Conservation (phyloP, 768 basidiomycete species). For the Mycena leptocephala region DNA sequence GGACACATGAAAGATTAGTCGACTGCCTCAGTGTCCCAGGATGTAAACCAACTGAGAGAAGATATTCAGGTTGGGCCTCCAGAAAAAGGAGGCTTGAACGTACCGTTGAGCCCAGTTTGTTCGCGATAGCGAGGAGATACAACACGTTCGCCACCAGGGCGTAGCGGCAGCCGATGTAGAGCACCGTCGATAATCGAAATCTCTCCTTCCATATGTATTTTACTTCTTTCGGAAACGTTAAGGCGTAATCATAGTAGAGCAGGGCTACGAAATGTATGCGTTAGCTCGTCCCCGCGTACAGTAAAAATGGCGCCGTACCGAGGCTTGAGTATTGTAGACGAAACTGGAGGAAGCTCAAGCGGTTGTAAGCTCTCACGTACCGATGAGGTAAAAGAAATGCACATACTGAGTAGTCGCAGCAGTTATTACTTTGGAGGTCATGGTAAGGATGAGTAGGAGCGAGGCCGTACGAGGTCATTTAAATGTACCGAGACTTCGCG, state of each 20-base stretch:
- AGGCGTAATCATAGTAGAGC: conserved; percentile 51
- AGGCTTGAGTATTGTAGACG: neutral
- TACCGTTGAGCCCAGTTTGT: conserved; percentile 40
- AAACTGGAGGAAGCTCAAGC: neutral
- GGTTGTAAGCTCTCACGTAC: neutral
- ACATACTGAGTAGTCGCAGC: neutral
- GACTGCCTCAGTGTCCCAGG: neutral
- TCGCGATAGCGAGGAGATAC: conserved; percentile 47
- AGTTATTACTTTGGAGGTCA: neutral
- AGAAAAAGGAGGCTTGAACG: neutral
- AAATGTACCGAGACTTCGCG: neutral
- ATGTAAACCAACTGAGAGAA: neutral
- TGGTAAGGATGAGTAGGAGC: neutral
- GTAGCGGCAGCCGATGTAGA: conserved; percentile 53
- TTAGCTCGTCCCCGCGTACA: neutral
- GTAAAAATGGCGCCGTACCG: neutral
- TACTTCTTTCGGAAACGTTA: conserved; percentile 51
- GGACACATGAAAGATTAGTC: neutral
- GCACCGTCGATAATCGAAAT: conserved; percentile 46
- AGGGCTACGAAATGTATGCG: conserved; percentile 39
- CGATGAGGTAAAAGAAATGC: neutral
- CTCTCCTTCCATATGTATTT: conserved; percentile 49
- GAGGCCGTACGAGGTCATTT: neutral
- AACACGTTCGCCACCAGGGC: conserved; percentile 52
- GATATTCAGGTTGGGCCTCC: neutral